phyloP scores from a whole-genome alignment of 2,329 filamentous ascomycete genomes.

The Pseudocercospora pini-densiflorae region DNA sequence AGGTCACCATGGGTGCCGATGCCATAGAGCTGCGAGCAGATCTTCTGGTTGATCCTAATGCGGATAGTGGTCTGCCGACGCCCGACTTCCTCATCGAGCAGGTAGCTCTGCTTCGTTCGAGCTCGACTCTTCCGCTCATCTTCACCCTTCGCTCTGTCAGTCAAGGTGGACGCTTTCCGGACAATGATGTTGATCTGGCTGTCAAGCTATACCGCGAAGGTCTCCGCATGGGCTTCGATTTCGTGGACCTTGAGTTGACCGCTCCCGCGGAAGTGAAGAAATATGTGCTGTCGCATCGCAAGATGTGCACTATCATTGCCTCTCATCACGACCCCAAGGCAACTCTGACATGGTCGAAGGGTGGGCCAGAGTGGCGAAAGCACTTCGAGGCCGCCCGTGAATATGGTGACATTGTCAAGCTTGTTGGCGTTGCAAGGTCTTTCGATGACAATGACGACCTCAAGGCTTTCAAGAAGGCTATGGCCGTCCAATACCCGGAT shows the following conservation, averaged over 20 bases:
- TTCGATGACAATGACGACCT: slow-evolving; percentile 88
- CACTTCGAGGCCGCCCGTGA: slow-evolving; percentile 89
- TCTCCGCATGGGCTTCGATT: slow-evolving; percentile 84
- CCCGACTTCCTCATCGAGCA: slow-evolving; percentile 81
- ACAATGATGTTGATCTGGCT: slow-evolving; percentile 66
- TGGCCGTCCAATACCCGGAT: slow-evolving; percentile 68
- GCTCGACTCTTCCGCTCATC: slow-evolving; percentile 77
- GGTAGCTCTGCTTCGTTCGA: slow-evolving; percentile 75
- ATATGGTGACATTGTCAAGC: slow-evolving; percentile 91
- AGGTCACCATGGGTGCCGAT: slow-evolving; percentile 82
- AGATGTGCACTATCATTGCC: slow-evolving; percentile 84
- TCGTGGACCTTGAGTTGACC: slow-evolving; percentile 89
- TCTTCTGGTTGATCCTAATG: slow-evolving; percentile 74
- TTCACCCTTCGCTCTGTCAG: slow-evolving; percentile 87
- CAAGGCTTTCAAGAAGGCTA: slow-evolving; percentile 77
- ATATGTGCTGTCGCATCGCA: slow-evolving; percentile 53
- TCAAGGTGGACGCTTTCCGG: slow-evolving; percentile 88
- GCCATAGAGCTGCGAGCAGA: slow-evolving; percentile 95
- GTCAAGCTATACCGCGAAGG: slow-evolving; percentile 77
- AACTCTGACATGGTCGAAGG: slow-evolving; percentile 82
- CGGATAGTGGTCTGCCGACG: slow-evolving; percentile 60
- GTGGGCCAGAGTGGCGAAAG: slow-evolving; percentile 72
- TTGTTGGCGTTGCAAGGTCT: slow-evolving; percentile 77
- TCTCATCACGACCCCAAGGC: slow-evolving; percentile 91
- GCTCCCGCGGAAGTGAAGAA: slow-evolving; percentile 78